phyloP scores from a whole-genome alignment of 192 early-diverging fungal species.

The Backusella sp. region DNA sequence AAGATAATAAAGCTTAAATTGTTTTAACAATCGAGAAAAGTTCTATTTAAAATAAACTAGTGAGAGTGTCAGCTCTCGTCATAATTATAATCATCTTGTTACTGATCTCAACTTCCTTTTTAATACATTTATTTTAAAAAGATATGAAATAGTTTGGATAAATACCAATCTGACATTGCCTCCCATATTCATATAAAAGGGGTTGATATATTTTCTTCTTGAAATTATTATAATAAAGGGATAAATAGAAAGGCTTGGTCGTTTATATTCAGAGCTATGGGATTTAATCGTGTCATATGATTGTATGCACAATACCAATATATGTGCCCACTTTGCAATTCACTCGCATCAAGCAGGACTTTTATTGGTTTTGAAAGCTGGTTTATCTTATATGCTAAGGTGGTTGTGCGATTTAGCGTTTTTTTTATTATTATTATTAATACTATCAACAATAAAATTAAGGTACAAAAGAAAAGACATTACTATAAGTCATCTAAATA shows the following conservation, averaged over 20 bases:
- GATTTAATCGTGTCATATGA: no score
- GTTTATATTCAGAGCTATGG: no score
- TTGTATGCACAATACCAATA: no score
- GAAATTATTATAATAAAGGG: background rate
- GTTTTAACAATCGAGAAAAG: background rate
- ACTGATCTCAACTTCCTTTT: background rate
- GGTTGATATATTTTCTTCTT: background rate
- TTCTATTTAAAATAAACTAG: background rate
- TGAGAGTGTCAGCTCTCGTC: background rate
- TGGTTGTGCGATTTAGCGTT: background rate
- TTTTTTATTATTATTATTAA: background rate
- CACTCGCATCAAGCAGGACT: no score
- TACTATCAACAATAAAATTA: background rate
- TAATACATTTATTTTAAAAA: background rate
- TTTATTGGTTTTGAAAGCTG: background rate
- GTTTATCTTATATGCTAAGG: background rate
- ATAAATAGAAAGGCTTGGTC: background rate
- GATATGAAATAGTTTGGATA: background rate
- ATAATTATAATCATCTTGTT: background rate
- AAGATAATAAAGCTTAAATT: background rate
- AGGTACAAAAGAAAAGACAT: background rate
- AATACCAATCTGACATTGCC: background rate
- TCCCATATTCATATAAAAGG: background rate
- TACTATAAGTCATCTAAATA: background rate
- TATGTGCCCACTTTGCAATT: no score